Conservation (phyloP, 2,329 filamentous ascomycete species). For the Fusarium foetens region DNA sequence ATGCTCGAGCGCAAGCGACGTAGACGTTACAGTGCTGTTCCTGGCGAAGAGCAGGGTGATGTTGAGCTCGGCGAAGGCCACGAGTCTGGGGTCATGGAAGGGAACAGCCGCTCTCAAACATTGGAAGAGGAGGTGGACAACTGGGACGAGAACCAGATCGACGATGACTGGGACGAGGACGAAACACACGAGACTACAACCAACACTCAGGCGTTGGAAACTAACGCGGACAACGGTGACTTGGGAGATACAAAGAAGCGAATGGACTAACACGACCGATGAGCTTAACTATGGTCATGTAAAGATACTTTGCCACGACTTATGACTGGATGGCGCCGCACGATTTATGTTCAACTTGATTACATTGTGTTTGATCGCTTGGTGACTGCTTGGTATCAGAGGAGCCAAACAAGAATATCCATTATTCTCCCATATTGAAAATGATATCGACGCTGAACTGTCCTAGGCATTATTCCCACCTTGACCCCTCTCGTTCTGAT, state of each 20-base stretch:
- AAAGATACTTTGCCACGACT: background rate
- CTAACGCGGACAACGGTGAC: conserved; percentile 42
- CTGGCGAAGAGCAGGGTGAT: conserved; percentile 72
- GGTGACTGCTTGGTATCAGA: conserved; percentile 1
- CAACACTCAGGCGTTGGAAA: conserved; percentile 29
- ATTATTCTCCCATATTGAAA: background rate
- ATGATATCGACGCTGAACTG: background rate
- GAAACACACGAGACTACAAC: conserved; percentile 47
- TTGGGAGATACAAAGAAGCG: conserved; percentile 49
- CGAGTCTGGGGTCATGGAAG: conserved; percentile 70
- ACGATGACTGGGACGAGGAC: conserved; percentile 67
- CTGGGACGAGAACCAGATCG: conserved; percentile 85
- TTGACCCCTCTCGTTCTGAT: background rate
- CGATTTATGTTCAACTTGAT: conserved; percentile 16
- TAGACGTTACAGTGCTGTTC: conserved; percentile 76
- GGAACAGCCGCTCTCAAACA: conserved; percentile 47
- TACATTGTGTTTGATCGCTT: background rate
- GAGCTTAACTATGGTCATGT: background rate
- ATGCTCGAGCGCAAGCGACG: conserved; percentile 89
- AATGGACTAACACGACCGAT: conserved; percentile 42
- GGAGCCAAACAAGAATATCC: background rate
- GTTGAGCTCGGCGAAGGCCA: conserved; percentile 81
- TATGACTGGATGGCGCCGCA: conserved; percentile 22
- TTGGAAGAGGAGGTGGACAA: conserved; percentile 89
- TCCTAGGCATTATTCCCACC: background rate